Base-by-base conservation (phyloP, 1,284 basidiomycete species). In the Pseudozyma flocculosa region DNA sequence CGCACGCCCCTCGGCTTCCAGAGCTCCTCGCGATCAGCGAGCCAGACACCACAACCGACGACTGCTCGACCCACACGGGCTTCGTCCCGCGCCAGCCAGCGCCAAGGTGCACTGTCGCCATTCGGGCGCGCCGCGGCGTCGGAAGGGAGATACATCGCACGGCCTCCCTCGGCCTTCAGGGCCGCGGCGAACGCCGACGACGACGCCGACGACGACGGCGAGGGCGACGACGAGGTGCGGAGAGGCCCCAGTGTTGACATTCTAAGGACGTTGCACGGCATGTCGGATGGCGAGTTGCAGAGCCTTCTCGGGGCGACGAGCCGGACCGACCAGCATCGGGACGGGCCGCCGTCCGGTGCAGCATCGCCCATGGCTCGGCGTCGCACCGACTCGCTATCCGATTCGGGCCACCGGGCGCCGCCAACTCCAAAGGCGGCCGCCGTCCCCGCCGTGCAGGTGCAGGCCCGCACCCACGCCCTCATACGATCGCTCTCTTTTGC, bases 31-130 rank as follows among this genome's bases (percentile, higher is more conserved):
- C 38, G 38, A 19, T 40, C 38, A 4, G 38, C 38, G 5, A 40
- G 38, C 21, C n/a, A 40, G 18, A 40, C 38, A 5, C 38, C 38
- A n/a, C 18, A 21, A 14, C 38, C n/a, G 10, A 14, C 18, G 38
- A 34, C 11, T 4, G 15, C 9, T n/a, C 13, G 38, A 3, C 38
- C 13, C 4, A 34, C 32, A 4, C 8, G 38, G 38, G 38, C 60
- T 1, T 45, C 45, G 24, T 62, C 60, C 5, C 60, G 48, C n/a
- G 49, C 50, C 21, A 50, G 54, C 40, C 48, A 45, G 3, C 36
- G 47, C 18, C 49, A 63, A 2, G 53, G 61, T 3, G 45, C 56
- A 13, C 21, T 47, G 8, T 59, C 61, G 3, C 56, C 61, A 14
- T 53, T 40, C 14, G 38, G 38, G 3, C 13, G 38, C 3, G 18